Conservation (phyloP, 1,284 basidiomycete genomes). For the Malassezia cuniculi region DNA sequence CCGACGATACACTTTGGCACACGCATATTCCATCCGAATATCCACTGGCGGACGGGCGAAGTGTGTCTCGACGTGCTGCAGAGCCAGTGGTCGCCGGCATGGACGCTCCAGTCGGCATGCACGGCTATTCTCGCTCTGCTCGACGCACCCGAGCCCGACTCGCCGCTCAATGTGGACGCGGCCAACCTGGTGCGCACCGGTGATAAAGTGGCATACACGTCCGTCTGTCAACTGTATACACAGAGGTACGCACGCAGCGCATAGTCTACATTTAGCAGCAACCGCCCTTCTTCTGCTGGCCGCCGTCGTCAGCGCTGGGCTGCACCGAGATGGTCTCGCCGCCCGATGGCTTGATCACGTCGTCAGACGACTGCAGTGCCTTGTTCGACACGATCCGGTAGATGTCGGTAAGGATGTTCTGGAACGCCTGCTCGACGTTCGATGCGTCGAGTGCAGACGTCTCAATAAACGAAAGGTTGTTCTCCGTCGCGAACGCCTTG, state of each 20-base stretch:
- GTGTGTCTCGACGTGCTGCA: slow-evolving; percentile 44
- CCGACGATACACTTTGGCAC: slow-evolving; percentile 33
- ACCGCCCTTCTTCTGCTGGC: slow-evolving; percentile 42
- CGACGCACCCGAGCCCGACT: slow-evolving; percentile 40
- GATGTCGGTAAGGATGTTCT: slow-evolving; percentile 68
- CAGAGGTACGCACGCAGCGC: slow-evolving; percentile 6
- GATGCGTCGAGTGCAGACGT: slow-evolving; percentile 98
- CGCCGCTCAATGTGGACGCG: slow-evolving; percentile 45
- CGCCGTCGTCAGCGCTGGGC: slow-evolving; percentile 42
- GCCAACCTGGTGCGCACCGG: slow-evolving; percentile 25
- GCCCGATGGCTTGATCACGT: slow-evolving; percentile 43
- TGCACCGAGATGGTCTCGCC: slow-evolving; percentile 46
- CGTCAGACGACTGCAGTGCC: slow-evolving; percentile 43
- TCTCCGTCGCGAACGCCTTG: slow-evolving; percentile 53
- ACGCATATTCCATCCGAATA: slow-evolving; percentile 40
- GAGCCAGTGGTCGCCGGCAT: slow-evolving; percentile 43
- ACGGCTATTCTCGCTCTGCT: slow-evolving; percentile 40
- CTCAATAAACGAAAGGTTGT: slow-evolving; percentile 78
- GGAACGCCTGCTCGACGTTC: slow-evolving; percentile 86
- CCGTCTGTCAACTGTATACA: slow-evolving; percentile 29
- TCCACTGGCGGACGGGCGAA: slow-evolving; percentile 38
- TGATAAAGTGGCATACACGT: slow-evolving; percentile 22
- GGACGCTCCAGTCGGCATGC: slow-evolving; percentile 37
- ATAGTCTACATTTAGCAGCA: no score
- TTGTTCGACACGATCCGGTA: slow-evolving; percentile 46